phyloP scores from a whole-genome alignment of 371 early-diverging fungal genomes.

The Aphelidium insulamus region DNA sequence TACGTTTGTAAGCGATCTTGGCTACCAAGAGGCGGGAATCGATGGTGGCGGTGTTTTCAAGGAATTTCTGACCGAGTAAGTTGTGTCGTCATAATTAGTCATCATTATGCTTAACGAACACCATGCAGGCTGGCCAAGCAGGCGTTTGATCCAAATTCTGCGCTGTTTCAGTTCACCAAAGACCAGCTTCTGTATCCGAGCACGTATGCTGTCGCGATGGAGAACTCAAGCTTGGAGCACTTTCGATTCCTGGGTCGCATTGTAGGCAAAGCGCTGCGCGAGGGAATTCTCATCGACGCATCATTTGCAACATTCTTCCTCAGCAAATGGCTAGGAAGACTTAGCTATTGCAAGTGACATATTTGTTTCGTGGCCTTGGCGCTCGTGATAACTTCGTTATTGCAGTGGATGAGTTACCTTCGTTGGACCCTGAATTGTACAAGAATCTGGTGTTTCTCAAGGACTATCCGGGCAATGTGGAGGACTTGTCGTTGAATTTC shows the following conservation, averaged over 20 bases:
- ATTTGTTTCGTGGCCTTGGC: not conserved
- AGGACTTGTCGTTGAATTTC: constrained; percentile 48
- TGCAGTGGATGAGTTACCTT: constrained; percentile 64
- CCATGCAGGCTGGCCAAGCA: constrained; percentile 29
- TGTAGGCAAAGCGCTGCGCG: constrained; percentile 81
- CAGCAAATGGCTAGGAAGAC: constrained; percentile 59
- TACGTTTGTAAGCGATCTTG: constrained; percentile 60
- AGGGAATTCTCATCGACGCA: constrained; percentile 74
- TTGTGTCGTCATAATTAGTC: constrained; percentile 2
- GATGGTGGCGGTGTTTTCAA: constrained; percentile 91
- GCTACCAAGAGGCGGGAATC: constrained; percentile 71
- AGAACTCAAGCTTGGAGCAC: constrained; percentile 27
- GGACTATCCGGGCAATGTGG: constrained; percentile 46
- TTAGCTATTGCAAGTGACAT: constrained; percentile 28
- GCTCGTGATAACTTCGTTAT: not conserved
- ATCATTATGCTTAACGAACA: constrained; percentile 1
- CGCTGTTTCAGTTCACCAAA: constrained; percentile 46
- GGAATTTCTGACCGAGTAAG: constrained; percentile 58
- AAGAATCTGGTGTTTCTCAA: constrained; percentile 54
- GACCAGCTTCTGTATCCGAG: constrained; percentile 62
- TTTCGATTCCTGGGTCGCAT: constrained; percentile 75
- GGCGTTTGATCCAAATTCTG: constrained; percentile 59
- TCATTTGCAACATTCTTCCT: constrained; percentile 82
- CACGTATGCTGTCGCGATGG: constrained; percentile 28
- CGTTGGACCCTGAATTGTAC: constrained; percentile 68